Percentiles rank a stretch among this genome's conserved stretches.
phyloP scores from a whole-genome alignment of 2,329 filamentous ascomycete species.

The Thyridium curvatum region DNA sequence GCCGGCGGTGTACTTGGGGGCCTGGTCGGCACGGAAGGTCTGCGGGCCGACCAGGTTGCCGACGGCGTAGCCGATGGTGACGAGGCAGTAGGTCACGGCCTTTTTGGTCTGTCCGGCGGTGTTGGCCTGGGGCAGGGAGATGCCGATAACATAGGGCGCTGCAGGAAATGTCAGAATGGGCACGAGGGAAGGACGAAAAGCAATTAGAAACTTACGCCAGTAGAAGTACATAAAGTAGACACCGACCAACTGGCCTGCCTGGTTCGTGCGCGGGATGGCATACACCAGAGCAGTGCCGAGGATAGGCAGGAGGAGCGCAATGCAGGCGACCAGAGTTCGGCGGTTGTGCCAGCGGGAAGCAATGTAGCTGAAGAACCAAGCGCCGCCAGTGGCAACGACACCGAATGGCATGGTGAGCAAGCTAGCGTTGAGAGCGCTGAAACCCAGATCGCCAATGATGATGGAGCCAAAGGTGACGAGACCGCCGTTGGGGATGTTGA shows the following conservation, averaged over 20 bases:
- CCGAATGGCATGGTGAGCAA: slow-evolving; percentile 9
- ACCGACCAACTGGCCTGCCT: slow-evolving; percentile 29
- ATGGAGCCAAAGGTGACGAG: slow-evolving; percentile 9
- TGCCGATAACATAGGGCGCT: slow-evolving; percentile 8
- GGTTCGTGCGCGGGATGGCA: slow-evolving; percentile 13
- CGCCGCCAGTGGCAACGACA: slow-evolving; percentile 3
- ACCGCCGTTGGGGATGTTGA: slow-evolving; percentile 12
- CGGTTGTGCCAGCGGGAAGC: background rate
- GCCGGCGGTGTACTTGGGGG: slow-evolving; percentile 23
- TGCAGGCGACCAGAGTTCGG: no score
- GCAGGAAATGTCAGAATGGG: background rate
- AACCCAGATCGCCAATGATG: slow-evolving; percentile 12
- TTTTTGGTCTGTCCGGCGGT: slow-evolving; percentile 3
- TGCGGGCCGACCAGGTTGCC: slow-evolving; percentile 34
- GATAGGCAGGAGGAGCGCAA: no score
- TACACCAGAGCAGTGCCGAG: no score
- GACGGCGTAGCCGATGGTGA: slow-evolving; percentile 7
- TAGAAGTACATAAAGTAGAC: slow-evolving; percentile 33
- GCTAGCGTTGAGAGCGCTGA: slow-evolving; percentile 1
- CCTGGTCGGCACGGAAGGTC: slow-evolving; percentile 29
- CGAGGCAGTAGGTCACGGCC: no score
- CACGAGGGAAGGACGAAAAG: background rate
- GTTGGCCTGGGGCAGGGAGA: slow-evolving; percentile 9
- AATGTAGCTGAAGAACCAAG: background rate
- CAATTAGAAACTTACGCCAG: slow-evolving; percentile 15